Percentiles rank a stretch among this genome's conserved stretches.
Conservation (phyloP, 2,329 filamentous ascomycete genomes). For the Thelonectria blattea region DNA sequence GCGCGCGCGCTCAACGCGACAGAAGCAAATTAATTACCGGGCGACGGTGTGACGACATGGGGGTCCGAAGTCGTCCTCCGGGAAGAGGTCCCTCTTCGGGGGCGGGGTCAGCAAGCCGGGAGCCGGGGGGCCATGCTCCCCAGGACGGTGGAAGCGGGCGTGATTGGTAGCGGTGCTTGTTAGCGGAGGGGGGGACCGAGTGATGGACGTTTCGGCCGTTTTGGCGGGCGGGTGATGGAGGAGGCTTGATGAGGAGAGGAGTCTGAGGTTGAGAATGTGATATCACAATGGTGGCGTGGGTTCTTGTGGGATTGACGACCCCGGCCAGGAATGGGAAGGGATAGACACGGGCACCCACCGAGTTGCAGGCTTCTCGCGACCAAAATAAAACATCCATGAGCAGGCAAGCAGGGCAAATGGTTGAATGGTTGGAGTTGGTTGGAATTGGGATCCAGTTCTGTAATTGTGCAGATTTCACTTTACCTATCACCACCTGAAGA, state of each 20-base stretch:
- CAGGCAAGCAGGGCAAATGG: constrained; percentile 19
- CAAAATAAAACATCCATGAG: constrained; percentile 8
- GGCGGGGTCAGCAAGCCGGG: constrained; percentile 33
- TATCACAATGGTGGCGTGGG: background rate
- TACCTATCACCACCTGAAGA: constrained; percentile 8
- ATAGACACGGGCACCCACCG: background rate
- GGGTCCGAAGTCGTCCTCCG: constrained; percentile 5
- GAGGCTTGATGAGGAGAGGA: constrained; percentile 9
- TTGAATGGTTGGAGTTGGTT: background rate
- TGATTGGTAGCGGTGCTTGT: constrained; percentile 33
- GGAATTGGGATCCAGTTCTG: constrained; percentile 3
- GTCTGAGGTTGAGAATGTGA: background rate
- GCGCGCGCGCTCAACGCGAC: constrained; percentile 12
- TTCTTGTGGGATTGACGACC: background rate
- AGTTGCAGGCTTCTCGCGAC: background rate
- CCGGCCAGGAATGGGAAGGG: background rate
- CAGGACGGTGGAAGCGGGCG: constrained; percentile 34
- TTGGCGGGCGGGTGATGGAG: too few species aligned
- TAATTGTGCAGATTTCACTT: constrained; percentile 7
- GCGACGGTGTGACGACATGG: constrained; percentile 20
- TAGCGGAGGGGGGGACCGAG: constrained; percentile 6
- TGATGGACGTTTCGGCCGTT: constrained; percentile 18
- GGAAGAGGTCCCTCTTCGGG: constrained; percentile 23
- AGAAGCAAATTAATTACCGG: constrained; percentile 15
- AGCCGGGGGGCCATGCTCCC: constrained; percentile 37